phyloP scores from a whole-genome alignment of 768 basidiomycete genomes.

The Russula sp. region DNA sequence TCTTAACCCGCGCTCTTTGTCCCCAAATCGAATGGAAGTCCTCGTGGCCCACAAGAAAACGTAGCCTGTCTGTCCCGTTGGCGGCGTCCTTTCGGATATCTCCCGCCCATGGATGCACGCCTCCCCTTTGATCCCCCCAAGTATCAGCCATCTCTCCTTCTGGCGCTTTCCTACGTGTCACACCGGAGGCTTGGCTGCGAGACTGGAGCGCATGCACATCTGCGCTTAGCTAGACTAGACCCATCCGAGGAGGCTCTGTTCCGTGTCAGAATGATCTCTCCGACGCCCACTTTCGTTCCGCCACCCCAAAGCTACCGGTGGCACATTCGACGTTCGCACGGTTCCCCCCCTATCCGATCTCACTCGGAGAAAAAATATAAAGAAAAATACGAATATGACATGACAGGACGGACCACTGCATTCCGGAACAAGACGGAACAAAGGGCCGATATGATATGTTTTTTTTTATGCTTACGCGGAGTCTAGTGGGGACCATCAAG shows the following conservation, averaged over 20 bases:
- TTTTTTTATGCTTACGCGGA: background rate
- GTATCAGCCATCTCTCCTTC: background rate
- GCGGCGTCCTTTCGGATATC: slow-evolving; percentile 16
- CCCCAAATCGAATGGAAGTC: slow-evolving; percentile 29
- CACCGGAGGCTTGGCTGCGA: slow-evolving; percentile 25
- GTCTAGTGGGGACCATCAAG: background rate
- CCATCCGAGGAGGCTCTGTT: background rate
- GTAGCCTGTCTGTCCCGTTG: slow-evolving; percentile 6
- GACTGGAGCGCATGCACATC: slow-evolving; percentile 9
- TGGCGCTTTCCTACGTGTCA: slow-evolving; percentile 19
- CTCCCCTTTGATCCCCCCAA: background rate
- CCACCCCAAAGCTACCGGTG: slow-evolving; percentile 2
- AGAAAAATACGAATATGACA: slow-evolving; percentile 16
- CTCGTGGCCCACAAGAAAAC: slow-evolving; percentile 8
- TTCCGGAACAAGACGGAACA: slow-evolving; percentile 2
- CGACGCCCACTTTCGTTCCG: background rate
- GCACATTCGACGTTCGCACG: background rate
- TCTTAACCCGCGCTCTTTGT: slow-evolving; percentile 30
- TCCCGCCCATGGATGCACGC: slow-evolving; percentile 1
- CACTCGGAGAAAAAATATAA: background rate
- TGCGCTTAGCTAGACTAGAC: background rate
- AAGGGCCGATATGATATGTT: background rate
- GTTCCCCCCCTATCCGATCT: slow-evolving; percentile 15
- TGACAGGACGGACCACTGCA: slow-evolving; percentile 10
- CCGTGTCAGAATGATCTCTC: slow-evolving; percentile 12